Conservation (phyloP, 495 filamentous ascomycete genomes). For the Pyrenula aspistea region DNA sequence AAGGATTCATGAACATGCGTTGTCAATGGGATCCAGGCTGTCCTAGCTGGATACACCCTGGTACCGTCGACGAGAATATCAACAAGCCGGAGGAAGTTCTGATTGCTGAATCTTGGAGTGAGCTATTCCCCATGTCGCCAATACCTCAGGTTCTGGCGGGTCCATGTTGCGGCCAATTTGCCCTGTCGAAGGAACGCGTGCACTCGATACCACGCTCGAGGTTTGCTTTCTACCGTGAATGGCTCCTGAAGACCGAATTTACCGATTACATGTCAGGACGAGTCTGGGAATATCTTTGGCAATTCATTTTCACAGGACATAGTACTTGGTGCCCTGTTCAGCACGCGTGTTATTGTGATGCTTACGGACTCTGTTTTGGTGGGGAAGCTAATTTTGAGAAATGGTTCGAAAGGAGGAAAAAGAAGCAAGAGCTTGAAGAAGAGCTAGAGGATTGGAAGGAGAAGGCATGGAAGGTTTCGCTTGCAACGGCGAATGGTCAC, state of each 20-base stretch:
- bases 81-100: constrained; percentile 51
- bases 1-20: constrained; percentile 56
- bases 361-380: constrained; percentile 68
- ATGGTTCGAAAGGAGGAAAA: constrained; percentile 29
- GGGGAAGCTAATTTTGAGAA: constrained; percentile 36
- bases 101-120: constrained; percentile 39
- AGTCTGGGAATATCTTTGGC: constrained; percentile 69
- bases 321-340: constrained; percentile 49
- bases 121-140: constrained; percentile 40
- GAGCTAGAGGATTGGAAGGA: constrained; percentile 36
- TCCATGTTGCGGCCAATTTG: constrained; percentile 63
- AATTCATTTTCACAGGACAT: constrained; percentile 51
- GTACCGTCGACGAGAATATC: constrained; percentile 30
- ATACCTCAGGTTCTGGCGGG: constrained; percentile 41
- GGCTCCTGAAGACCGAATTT: constrained; percentile 50
- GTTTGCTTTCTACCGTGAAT: constrained; percentile 55
- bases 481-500: constrained; percentile 14
- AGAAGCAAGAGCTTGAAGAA: constrained; percentile 28
- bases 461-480: constrained; percentile 14
- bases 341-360: constrained; percentile 65
- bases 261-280: constrained; percentile 58
- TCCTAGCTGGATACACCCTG: constrained; percentile 55
- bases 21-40: constrained; percentile 51
- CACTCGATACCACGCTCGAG: constrained; percentile 43
- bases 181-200: constrained; percentile 40